A percentile compares a stretch with the other conserved stretches of the same genome.
Conservation (phyloP, 352 stramenopile genomes). For the Halophytophthora polymorphica region DNA sequence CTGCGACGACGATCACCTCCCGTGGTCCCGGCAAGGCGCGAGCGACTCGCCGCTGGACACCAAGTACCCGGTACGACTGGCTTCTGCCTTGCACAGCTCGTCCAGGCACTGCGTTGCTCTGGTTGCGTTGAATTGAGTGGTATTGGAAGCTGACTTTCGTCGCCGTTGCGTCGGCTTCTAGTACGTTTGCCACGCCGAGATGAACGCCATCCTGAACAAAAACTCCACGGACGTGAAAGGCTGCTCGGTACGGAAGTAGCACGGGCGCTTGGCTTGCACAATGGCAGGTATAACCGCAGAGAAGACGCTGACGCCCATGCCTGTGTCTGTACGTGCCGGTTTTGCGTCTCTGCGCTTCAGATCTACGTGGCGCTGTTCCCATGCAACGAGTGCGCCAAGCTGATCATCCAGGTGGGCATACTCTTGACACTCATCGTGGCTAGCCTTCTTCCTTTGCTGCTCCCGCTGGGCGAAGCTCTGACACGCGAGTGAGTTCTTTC, state of each 20-base stretch:
- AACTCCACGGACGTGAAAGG: constrained; percentile 92
- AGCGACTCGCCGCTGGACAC: constrained; percentile 88
- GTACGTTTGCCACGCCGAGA: constrained; percentile 98
- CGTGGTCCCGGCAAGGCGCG: constrained; percentile 85
- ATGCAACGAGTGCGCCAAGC: constrained; percentile 98
- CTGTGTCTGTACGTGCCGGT: not conserved
- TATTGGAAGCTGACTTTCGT: no score
- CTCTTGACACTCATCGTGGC: not conserved
- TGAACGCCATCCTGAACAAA: constrained; percentile 99
- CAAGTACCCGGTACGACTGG: constrained; percentile 85
- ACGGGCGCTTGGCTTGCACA: not conserved
- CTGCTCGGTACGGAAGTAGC: constrained; percentile 78
- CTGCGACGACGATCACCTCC: constrained; percentile 94
- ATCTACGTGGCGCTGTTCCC: constrained; percentile 99
- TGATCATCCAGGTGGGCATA: constrained; percentile 98
- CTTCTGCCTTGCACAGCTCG: no score
- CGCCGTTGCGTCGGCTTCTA: constrained; percentile 19
- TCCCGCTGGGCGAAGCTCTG: no score
- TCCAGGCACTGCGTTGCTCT: not conserved
- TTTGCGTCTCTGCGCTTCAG: constrained; percentile 20
- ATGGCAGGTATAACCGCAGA: no score
- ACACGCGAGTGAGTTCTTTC: constrained; percentile 2
- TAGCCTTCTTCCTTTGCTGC: no score
- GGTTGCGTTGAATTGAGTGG: not conserved
- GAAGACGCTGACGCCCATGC: no score